phyloP scores from a whole-genome alignment of 139 green algal genomes.

The Spirogloea muscicola region DNA sequence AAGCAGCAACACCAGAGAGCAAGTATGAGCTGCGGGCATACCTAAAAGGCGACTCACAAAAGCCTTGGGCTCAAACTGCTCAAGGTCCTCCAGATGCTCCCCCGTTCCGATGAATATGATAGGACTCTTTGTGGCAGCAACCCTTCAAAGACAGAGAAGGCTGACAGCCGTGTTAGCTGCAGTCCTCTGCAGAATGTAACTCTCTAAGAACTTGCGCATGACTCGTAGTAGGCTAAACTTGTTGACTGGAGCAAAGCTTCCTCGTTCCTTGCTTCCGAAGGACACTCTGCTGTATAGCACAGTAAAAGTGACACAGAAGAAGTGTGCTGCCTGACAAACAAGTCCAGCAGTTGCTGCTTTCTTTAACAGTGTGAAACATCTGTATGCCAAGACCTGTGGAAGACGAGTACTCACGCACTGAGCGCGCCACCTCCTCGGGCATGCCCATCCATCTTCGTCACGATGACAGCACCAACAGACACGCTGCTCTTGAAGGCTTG shows the following conservation, averaged over 20 bases:
- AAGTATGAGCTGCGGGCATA: too few relatives aligned
- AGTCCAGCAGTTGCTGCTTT: too few relatives aligned
- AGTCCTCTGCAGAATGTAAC: too few relatives aligned
- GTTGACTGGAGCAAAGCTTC: too few relatives aligned
- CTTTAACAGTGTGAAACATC: too few relatives aligned
- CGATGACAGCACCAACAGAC: constrained; percentile 87
- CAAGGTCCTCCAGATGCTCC: constrained; percentile 99
- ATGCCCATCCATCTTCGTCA: constrained; percentile 99
- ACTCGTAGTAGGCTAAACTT: too few relatives aligned
- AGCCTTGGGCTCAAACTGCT: constrained; percentile 89
- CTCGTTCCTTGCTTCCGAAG: too few relatives aligned
- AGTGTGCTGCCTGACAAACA: too few relatives aligned
- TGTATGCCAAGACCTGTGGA: too few relatives aligned
- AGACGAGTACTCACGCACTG: constrained; percentile 55
- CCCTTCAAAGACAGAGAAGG: constrained; percentile 33
- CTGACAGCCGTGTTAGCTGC: neutral
- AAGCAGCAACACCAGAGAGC: neutral
- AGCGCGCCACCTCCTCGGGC: constrained; percentile 96
- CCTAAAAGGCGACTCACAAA: constrained; percentile 94
- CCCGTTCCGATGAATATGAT: constrained; percentile 94
- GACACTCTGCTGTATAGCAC: constrained; percentile 20
- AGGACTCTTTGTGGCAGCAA: constrained; percentile 88
- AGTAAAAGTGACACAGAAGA: constrained; percentile 13
- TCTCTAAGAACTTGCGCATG: too few relatives aligned
- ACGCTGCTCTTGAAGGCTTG: constrained; percentile 93